A percentile compares a stretch with the other conserved stretches of the same genome.
Evolutionary conservation across 1,284 basidiomycete genomes (phyloP).

Genomic region (Melampsora medusae): DNA sequence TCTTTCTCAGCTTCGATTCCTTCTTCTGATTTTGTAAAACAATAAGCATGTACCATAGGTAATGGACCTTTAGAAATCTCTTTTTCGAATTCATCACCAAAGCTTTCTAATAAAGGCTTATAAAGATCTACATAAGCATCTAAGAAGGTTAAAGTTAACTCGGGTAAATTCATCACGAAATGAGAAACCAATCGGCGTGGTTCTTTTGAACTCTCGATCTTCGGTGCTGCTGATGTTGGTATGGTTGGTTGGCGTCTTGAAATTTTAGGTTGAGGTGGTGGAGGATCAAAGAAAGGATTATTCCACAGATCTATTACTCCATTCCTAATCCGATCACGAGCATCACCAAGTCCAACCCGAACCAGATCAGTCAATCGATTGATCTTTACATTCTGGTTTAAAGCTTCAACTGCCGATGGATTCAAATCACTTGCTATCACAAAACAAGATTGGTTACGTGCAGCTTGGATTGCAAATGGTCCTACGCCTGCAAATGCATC

Average conservation of each 20-base stretch:
- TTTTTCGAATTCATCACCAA: constrained; percentile 53
- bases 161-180: constrained; percentile 96
- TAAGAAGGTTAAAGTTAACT: constrained; percentile 83
- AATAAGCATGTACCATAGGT: constrained; percentile 93
- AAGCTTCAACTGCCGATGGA: constrained; percentile 76
- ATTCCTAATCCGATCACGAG: constrained; percentile 13
- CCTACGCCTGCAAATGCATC: constrained; percentile 98
- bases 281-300: constrained; percentile 8
- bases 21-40: constrained; percentile 88
- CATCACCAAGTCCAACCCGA: constrained; percentile 11
- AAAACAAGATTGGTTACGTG: constrained; percentile 73
- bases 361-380: constrained; percentile 17
- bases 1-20: constrained; percentile 65
- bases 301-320: constrained; percentile 14
- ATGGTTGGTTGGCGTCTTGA: neutral
- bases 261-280: constrained; percentile 2
- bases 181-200: constrained; percentile 65
- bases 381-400: constrained; percentile 66
- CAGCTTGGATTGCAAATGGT: constrained; percentile 90
- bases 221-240: neutral
- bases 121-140: constrained; percentile 79
- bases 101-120: constrained; percentile 56
- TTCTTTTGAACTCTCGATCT: neutral
- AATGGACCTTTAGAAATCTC: constrained; percentile 57
- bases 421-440: constrained; percentile 90